Conservation (phyloP, 2,329 filamentous ascomycete species). For the Verticillium nonalfalfae region DNA sequence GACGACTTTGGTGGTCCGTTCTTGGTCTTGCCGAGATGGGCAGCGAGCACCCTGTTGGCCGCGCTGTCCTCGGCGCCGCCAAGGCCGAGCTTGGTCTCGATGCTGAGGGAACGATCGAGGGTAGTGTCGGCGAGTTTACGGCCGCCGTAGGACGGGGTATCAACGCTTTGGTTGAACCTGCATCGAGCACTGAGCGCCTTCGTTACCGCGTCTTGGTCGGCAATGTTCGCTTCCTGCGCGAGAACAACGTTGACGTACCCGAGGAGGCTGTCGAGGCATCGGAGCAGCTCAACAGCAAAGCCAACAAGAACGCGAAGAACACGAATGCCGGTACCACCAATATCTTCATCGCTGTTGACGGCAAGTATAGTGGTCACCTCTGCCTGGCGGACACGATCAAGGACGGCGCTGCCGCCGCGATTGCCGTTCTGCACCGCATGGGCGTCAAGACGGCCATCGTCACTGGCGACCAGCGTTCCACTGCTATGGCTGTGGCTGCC, state of each 20-base stretch:
- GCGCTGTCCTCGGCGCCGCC: conserved; percentile 71
- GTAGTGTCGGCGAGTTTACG: conserved; percentile 78
- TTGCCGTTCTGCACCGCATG: conserved; percentile 77
- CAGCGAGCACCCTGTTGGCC: conserved; percentile 94
- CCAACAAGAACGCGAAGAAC: conserved; percentile 27
- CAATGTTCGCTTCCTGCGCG: conserved; percentile 70
- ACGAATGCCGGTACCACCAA: conserved; percentile 69
- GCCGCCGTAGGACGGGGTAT: conserved; percentile 81
- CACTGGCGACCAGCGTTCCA: conserved; percentile 83
- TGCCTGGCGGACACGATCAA: conserved; percentile 89
- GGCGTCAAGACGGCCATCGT: conserved; percentile 85
- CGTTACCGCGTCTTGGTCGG: conserved; percentile 79
- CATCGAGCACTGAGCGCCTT: conserved; percentile 56
- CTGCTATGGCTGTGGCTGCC: conserved; percentile 76
- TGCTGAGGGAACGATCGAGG: conserved; percentile 69
- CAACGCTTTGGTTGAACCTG: conserved; percentile 73
- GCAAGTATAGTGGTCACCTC: conserved; percentile 72
- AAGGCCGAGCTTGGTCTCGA: conserved; percentile 69
- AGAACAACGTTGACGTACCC: conserved; percentile 62
- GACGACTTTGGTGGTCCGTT: conserved; percentile 70
- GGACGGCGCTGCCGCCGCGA: conserved; percentile 71
- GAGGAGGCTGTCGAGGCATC: conserved; percentile 57
- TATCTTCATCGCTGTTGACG: conserved; percentile 81
- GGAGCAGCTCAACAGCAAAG: conserved; percentile 47
- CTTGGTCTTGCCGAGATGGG: conserved; percentile 82